Percentiles rank a stretch among this genome's conserved stretches.
phyloP scores from a whole-genome alignment of 164 flowering plant genomes.

The Santalum album region DNA sequence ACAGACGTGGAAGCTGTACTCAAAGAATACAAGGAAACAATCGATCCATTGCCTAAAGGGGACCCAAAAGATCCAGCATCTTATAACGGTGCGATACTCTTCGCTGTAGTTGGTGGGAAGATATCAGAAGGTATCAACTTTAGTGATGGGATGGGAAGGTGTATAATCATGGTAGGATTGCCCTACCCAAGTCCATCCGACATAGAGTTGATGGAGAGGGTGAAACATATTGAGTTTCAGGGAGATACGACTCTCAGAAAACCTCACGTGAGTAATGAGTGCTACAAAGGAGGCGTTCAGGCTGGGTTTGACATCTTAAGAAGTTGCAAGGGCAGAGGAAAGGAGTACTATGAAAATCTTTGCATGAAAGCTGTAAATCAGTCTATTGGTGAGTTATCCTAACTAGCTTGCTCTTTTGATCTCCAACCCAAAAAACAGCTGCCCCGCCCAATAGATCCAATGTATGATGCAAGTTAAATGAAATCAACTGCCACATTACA shows the following conservation, averaged over 20 bases:
- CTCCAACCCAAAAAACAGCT: not conserved
- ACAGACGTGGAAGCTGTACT: slow-evolving; percentile 63
- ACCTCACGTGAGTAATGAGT: slow-evolving; percentile 11
- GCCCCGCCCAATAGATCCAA: not conserved
- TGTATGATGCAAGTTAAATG: not conserved
- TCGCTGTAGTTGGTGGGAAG: slow-evolving; percentile 97
- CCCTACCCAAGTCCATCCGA: slow-evolving; percentile 95
- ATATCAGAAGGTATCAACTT: slow-evolving; percentile 96
- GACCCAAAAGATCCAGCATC: slow-evolving; percentile 16
- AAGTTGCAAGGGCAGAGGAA: slow-evolving; percentile 77
- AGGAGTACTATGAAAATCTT: slow-evolving; percentile 90
- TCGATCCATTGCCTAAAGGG: slow-evolving; percentile 21
- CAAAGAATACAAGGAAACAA: slow-evolving; percentile 69
- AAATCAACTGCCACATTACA: not conserved
- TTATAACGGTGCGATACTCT: slow-evolving; percentile 66
- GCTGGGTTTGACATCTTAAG: slow-evolving; percentile 63
- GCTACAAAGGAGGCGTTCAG: slow-evolving; percentile 31
- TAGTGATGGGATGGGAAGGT: slow-evolving; percentile 95
- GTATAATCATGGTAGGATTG: slow-evolving; percentile 94
- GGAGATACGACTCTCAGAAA: slow-evolving; percentile 21
- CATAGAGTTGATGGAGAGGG: slow-evolving; percentile 73
- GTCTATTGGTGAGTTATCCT: slow-evolving; percentile 72
- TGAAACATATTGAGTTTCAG: slow-evolving; percentile 79
- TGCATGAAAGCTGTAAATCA: slow-evolving; percentile 99
- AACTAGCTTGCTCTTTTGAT: not conserved